Evolutionary conservation across 1,284 basidiomycete genomes (phyloP), one percentile per base, ranked within the genome.

Genomic region (Ustilago trichophora): DNA sequence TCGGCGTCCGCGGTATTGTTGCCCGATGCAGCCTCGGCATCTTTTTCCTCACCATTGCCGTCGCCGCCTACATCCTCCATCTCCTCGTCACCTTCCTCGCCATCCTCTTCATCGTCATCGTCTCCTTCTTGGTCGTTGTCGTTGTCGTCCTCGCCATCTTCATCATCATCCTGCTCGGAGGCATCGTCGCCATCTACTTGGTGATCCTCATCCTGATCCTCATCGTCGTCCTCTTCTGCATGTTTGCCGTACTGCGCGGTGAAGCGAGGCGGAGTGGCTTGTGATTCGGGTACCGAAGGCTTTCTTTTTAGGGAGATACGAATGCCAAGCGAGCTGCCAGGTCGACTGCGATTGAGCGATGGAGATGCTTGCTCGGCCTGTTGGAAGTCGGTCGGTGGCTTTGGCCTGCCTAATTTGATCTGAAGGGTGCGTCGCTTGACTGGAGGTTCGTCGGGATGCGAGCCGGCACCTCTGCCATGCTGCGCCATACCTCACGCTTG

Each of bases 291-390:
- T 3, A 58, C 32, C 12, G 52, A 52, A 4, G 56, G 27, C 26
- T 59, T 69, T 19, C 66, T 44, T 48, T 69, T 69, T 33, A 69
- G 52, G 35, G 66, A 69, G 38, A 69, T 69, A 25, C 66, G 50
- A 11, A 69, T 51, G 40, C 50, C 57, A 19, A 24, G 35, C 25
- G 55, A 24, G 16, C 16, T 48, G 41, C 34, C 25, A 18, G 35
- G 21, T 10, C 29, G 24, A 26, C 26, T 47, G 47, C 60, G 60
- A 16, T 64, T 52, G 44, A 48, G 45, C 26, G 54, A 58, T 2
- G 65, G 54, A 11, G 58, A 63, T 3, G 58, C 52, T 31, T 54
- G 56, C 35, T 56, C 57, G 12, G 46, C 12, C 22, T 48, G 42
- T 11, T 46, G 29, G 6, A 38, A 15, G 16, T 54, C 47, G 22